Base-by-base conservation (phyloP, 176 grass and related monocot species). In the Musa schizocarpa region DNA sequence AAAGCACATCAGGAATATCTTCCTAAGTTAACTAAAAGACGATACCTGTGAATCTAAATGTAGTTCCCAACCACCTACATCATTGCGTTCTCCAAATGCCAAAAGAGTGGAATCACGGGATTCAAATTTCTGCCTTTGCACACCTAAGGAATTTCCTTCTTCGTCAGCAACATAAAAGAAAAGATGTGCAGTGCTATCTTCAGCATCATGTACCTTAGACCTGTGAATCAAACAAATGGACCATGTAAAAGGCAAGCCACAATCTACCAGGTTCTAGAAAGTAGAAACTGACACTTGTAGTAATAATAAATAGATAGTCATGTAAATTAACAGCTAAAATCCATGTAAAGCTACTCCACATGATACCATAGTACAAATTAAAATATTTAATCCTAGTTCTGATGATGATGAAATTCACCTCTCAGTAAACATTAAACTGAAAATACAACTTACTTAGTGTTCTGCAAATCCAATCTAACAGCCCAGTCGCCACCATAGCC, bases 121-220 rank as follows among this genome's bases (percentile, higher is more conserved):
- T 56, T 82, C 78, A 82, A 84, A 83, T 71, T 76, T 78, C 58
- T 86, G 80, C 29, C 80, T 80, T 11, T 74, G 73, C 77, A 87
- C 83, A 78, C 78, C 84, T 69, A 93, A 89, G 23, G 71, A 74
- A 48, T 98, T 92, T 72, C 88, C 88, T 51, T 82, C 74, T 85
- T 98, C 90, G 16, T 98, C 95, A 10, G 90, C 90, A 55, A 98
- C 53, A 52, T 98, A 98, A 80, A 94, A 98, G 80, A 98, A 98
- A 26, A 98, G 52, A 77, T 94, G 90, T 56, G 72, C 86, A 22
- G 80, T 79, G 53, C 68, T 85, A 79, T 89, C 85, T 83, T 92
- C 62, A 77, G 61, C 76, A 67, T 87, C 86, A 87, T 80, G 80
- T 78, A 78, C 65, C 83, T 43, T 85, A 87, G 80, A 82, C 84